These are phyloP conservation scores for Cryptococcus wingfieldii DNA, from an alignment of 1,284 basidiomycete species.

Conservation along the genomic window DNA sequence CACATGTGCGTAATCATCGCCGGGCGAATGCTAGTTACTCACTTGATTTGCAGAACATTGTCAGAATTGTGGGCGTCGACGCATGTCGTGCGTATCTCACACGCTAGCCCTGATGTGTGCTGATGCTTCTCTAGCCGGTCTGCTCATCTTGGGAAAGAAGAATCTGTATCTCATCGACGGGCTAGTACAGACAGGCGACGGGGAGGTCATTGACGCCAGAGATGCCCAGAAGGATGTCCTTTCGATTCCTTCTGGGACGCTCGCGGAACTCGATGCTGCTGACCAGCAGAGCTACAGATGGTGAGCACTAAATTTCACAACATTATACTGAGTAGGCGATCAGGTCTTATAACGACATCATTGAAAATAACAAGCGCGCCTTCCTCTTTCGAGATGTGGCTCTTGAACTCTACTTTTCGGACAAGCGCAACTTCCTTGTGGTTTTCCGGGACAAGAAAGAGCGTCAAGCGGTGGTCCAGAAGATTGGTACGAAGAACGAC, in stretches of 20 bases:
- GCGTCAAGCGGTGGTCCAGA: constrained; percentile 61
- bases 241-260: constrained; percentile 73
- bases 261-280: constrained; percentile 69
- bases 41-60: constrained; percentile 59
- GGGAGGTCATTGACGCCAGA: constrained; percentile 82
- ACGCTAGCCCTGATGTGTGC: neutral
- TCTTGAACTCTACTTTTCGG: constrained; percentile 84
- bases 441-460: constrained; percentile 69
- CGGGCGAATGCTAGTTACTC: constrained; percentile 3
- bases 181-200: constrained; percentile 78
- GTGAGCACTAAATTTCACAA: constrained; percentile 49
- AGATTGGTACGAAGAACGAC: constrained; percentile 51
- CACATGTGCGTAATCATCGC: constrained; percentile 19
- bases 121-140: constrained; percentile 58
- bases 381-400: constrained; percentile 88
- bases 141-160: constrained; percentile 77
- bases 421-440: constrained; percentile 73
- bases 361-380: constrained; percentile 71
- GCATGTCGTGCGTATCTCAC: constrained; percentile 60
- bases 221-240: constrained; percentile 79
- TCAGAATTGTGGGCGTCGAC: constrained; percentile 79
- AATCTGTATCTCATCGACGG: constrained; percentile 91
- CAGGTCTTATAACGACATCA: constrained; percentile 75
- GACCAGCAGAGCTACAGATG: constrained; percentile 70
- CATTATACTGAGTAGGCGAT: constrained; percentile 3